Evolutionary conservation across 352 stramenopile species (phyloP), one percentile per base, ranked within the genome.

Genomic region (Pseudoperonospora humuli): DNA sequence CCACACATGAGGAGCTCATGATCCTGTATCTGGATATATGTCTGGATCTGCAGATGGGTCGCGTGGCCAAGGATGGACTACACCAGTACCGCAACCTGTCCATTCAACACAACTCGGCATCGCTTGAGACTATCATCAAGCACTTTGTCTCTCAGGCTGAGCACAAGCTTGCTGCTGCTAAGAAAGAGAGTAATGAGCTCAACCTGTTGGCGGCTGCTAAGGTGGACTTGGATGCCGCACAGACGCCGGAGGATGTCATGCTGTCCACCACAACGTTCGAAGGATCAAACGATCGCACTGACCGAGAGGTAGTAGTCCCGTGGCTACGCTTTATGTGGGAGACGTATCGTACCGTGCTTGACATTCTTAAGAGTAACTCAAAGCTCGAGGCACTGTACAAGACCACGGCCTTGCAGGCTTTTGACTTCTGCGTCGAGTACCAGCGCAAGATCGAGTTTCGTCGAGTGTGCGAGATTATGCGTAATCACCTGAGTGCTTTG

Each of bases 1-100:
- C 91, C n/a, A 84, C 84, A 7, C 97, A 98, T 60, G 95, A 99
- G 60, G 81, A 96, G 54, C 95, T 99, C 37, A 98, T 98, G 86
- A 69, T 95, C 29, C 70, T 88, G 36, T 98, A 98, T 69, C 57
- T 99, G 43, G 80, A 98, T 58, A 86, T 99, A 29, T 98, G 94
- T 71, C 67, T 99, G 17, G 86, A 98, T 37, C 68, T 98, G 26
- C 84, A 98, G 70, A 72, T 91, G 35, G 82, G 76, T 2, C 77
- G 86, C 40, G 91, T 97, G 61, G 95, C 93, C 28, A 99, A 99
- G 73, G 96, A 99, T 62, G 96, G 96, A 1, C 72, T 99, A 25
- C 95, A 99, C 60, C 96, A 99, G 72, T 99, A 98, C 72, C 75
- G 96, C 27, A 98, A 98, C 72, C 60, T 98, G 35, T 69, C 83